Conservation (phyloP, 2,329 filamentous ascomycete species). For the Trichoderma sp. region DNA sequence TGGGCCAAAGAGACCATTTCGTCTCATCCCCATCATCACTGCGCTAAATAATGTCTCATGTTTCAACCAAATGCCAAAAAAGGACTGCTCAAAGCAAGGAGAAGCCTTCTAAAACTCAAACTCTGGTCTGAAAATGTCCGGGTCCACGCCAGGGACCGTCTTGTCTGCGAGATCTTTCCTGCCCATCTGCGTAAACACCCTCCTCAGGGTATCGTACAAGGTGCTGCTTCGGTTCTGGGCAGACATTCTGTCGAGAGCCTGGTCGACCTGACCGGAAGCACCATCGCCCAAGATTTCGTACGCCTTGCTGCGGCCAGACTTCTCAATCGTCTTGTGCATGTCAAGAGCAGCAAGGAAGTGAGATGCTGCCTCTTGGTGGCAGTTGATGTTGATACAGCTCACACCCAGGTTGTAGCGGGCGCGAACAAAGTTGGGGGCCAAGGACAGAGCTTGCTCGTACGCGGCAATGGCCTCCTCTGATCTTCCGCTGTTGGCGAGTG, state of each 20-base stretch:
- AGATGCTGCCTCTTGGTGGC: conserved; percentile 86
- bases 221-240: conserved; percentile 97
- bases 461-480: conserved; percentile 95
- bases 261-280: conserved; percentile 52
- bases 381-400: conserved; percentile 95
- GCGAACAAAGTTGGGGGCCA: conserved; percentile 94
- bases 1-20: neutral
- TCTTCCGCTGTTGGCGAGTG: conserved; percentile 89
- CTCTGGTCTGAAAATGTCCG: conserved; percentile 82
- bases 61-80: neutral
- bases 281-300: conserved; percentile 71
- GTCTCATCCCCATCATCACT: neutral
- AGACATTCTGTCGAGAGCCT: conserved; percentile 80
- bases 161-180: conserved; percentile 81
- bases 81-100: neutral
- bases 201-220: conserved; percentile 86
- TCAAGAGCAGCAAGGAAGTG: conserved; percentile 88
- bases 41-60: conserved; percentile 1
- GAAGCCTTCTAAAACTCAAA: conserved; percentile 68
- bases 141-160: conserved; percentile 86
- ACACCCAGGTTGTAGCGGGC: conserved; percentile 96
- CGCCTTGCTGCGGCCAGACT: conserved; percentile 77
- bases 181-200: conserved; percentile 97
- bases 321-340: conserved; percentile 94
- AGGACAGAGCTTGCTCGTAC: conserved; percentile 85